Conservation (phyloP, 2,329 filamentous ascomycete species). For the Penicillium janthinellum region DNA sequence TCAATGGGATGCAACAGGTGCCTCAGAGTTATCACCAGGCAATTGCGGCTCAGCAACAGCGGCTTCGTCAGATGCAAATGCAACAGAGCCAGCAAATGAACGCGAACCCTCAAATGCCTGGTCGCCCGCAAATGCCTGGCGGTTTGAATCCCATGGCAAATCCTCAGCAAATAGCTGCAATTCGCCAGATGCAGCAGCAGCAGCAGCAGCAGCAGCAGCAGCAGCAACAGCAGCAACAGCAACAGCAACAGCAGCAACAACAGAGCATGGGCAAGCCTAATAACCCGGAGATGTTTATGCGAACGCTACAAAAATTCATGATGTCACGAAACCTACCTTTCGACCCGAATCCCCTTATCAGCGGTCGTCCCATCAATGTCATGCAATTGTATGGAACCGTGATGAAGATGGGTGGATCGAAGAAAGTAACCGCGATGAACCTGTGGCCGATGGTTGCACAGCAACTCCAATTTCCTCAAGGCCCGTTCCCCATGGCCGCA, state of each 20-base stretch:
- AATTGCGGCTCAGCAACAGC: constrained; percentile 70
- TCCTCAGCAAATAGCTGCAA: constrained; percentile 45
- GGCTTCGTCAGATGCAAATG: constrained; percentile 78
- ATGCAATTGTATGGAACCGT: constrained; percentile 77
- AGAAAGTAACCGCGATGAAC: constrained; percentile 68
- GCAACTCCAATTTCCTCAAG: constrained; percentile 60
- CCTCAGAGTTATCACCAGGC: constrained; percentile 57
- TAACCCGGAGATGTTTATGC: constrained; percentile 70
- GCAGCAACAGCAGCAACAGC: neutral
- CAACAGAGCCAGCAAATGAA: constrained; percentile 71
- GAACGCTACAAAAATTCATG: constrained; percentile 78
- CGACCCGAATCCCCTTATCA: constrained; percentile 72
- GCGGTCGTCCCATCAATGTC: constrained; percentile 72
- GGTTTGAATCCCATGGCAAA: constrained; percentile 44
- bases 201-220: neutral
- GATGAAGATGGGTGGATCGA: constrained; percentile 75
- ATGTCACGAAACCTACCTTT: constrained; percentile 70
- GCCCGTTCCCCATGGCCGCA: constrained; percentile 66
- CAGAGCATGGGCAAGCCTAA: constrained; percentile 44
- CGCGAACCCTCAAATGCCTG: constrained; percentile 41
- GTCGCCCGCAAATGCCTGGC: constrained; percentile 33
- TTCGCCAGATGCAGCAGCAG: constrained; percentile 51
- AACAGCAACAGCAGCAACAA: neutral
- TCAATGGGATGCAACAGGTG: constrained; percentile 48
- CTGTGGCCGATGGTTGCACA: constrained; percentile 74